A percentile compares a stretch with the other conserved stretches of the same genome.
Evolutionary conservation across 2,329 filamentous ascomycete genomes (phyloP).

Genomic region (Teratosphaeria zuluensis): DNA sequence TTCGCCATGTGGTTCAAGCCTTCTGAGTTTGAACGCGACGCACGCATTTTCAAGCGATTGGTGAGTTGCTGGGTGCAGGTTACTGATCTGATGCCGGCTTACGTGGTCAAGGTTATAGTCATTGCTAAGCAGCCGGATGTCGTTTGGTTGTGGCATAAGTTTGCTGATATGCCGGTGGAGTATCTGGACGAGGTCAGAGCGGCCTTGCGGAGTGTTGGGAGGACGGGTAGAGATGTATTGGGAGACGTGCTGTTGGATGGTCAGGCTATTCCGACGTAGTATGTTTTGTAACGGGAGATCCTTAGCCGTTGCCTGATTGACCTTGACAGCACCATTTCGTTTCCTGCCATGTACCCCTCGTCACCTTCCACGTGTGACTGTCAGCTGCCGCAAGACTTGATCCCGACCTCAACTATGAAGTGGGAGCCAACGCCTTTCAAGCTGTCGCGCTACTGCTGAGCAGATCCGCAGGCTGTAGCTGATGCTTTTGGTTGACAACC

Average conservation of each 20-base stretch:
- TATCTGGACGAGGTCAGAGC: neutral
- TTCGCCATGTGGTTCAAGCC: neutral
- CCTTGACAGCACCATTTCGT: too few relatives aligned
- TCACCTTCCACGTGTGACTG: too few relatives aligned
- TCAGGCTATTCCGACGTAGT: neutral
- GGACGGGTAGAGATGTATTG: neutral
- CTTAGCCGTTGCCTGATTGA: too few relatives aligned
- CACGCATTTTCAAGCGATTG: neutral
- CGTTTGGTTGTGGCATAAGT: neutral
- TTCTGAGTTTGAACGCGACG: neutral
- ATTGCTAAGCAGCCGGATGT: neutral
- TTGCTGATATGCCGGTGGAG: neutral
- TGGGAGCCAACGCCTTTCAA: too few relatives aligned
- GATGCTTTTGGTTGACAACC: too few relatives aligned
- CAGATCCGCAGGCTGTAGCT: too few relatives aligned
- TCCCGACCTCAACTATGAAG: too few relatives aligned
- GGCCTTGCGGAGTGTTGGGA: neutral
- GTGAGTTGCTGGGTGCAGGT: neutral
- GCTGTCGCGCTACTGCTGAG: too few relatives aligned
- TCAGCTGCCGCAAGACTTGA: too few relatives aligned
- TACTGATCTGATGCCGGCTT: neutral
- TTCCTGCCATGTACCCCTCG: neutral
- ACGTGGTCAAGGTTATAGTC: neutral
- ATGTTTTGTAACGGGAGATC: neutral
- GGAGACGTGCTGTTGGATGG: neutral